Base-by-base conservation (phyloP, 768 basidiomycete genomes). In the Mycena belliarum region DNA sequence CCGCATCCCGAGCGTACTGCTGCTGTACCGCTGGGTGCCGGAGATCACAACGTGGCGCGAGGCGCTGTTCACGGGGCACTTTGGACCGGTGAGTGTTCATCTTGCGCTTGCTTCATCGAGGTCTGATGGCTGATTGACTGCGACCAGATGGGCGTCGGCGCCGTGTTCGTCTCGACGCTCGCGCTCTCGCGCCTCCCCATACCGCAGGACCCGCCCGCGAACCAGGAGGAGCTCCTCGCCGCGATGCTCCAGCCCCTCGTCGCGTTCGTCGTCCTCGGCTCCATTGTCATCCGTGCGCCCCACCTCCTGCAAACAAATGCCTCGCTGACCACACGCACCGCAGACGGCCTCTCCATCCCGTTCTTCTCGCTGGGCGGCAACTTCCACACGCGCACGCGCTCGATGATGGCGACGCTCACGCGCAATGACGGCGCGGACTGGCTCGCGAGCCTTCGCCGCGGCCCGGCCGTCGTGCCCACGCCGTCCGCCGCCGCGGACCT, bases 41-140 rank as follows among this genome's bases (percentile, higher is more conserved):
- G 95, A 98, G 70, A 91, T 98, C 63, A 71, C 73, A 38, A 86
- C 82, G 23, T 91, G 93, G 86, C 79, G 82, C 43, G 93, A 98
- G 73, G 95, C 96, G 0, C 61, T 94, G 5, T 97, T 98, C 69
- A 85, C 82, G 6, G 96, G 96, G 3, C 95, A 97, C 76, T 98
- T 96, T 69, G 85, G 84, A 41, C 84, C 85, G 50, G 85, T 85
- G 60, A 65, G 83, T 73, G 29, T 32, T 32, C 12, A 32, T 32
- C 29, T 32, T 12, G n/a, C n/a, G n/a, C 29, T 32, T 32, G 29
- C 29, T 6, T 32, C 6, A 32, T 32, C 29, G 29, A n/a, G n/a
- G n/a, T n/a, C n/a, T n/a, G 38, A 40, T 41, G 23, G 23, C 33
- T 40, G 12, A 21, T 9, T 11, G 40, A n/a, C 20, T 9, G 9